A percentile compares a stretch with the other conserved stretches of the same genome.
Conservation (phyloP, 768 basidiomycete species). For the Amanita molliuscula region DNA sequence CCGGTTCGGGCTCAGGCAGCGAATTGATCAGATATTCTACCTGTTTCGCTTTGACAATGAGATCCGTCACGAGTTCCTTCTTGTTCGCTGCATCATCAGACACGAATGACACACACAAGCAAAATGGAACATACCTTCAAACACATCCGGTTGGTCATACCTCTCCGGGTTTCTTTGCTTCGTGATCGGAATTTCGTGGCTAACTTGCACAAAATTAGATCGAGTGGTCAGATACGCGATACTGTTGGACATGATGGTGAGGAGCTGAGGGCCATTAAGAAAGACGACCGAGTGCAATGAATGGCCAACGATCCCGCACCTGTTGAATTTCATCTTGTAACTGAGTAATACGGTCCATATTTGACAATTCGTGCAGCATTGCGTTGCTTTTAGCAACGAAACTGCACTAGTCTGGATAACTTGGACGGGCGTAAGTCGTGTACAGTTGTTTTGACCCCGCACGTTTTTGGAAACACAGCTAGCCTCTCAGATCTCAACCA, state of each 20-base stretch:
- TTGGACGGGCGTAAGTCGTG: not conserved
- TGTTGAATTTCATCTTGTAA: constrained; percentile 92
- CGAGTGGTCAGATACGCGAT: constrained; percentile 72
- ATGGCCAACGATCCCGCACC: constrained; percentile 24
- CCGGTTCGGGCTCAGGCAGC: constrained; percentile 68
- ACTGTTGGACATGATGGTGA: constrained; percentile 80
- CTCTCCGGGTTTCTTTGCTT: constrained; percentile 67
- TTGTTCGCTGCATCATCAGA: constrained; percentile 53
- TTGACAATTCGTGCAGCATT: constrained; percentile 87
- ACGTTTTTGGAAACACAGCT: too few species aligned
- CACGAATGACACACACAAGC: not conserved
- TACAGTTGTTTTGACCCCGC: constrained; percentile 5
- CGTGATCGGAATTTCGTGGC: constrained; percentile 73
- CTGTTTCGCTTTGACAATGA: constrained; percentile 83
- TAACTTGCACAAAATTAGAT: constrained; percentile 70
- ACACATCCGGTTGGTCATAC: constrained; percentile 60
- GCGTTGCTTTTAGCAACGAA: constrained; percentile 34
- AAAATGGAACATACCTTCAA: constrained; percentile 43
- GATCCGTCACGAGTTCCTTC: constrained; percentile 73
- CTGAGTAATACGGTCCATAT: constrained; percentile 95
- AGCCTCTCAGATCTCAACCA: too few species aligned
- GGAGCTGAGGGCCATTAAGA: constrained; percentile 41
- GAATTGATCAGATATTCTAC: constrained; percentile 77
- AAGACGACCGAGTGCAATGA: not conserved
- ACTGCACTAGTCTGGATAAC: not conserved